phyloP scores from a whole-genome alignment of 1,284 basidiomycete genomes.

The Volvariella surrecta region DNA sequence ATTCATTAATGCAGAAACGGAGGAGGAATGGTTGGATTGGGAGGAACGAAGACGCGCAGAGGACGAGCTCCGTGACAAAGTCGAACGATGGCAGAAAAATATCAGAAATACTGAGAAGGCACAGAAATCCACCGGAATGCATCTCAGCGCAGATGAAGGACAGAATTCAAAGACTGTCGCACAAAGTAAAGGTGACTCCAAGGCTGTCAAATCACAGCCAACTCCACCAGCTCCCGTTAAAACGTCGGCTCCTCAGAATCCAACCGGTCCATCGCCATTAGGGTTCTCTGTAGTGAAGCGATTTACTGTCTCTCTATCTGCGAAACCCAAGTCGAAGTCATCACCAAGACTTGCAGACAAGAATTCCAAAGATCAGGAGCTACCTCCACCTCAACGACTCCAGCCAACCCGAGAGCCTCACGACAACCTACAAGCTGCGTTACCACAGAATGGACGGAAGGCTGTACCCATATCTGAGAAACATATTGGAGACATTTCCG shows the following conservation, averaged over 20 bases:
- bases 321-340: slow-evolving; percentile 12
- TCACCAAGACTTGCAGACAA: too few relatives aligned
- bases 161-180: neutral
- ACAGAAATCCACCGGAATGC: too few relatives aligned
- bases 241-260: slow-evolving; percentile 5
- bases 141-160: neutral
- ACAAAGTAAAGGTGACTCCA: slow-evolving; percentile 2
- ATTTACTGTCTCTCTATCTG: slow-evolving; percentile 10
- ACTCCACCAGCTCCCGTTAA: slow-evolving; percentile 3
- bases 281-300: slow-evolving; percentile 22
- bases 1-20: slow-evolving; percentile 19
- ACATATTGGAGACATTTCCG: slow-evolving; percentile 9
- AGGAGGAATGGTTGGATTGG: slow-evolving; percentile 19
- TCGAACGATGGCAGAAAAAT: slow-evolving; percentile 20
- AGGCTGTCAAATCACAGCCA: neutral
- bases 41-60: slow-evolving; percentile 16
- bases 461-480: neutral
- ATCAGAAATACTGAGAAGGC: slow-evolving; percentile 7
- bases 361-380: too few relatives aligned
- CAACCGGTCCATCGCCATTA: slow-evolving; percentile 12
- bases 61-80: slow-evolving; percentile 17
- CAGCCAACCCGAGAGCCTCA: too few relatives aligned
- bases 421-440: too few relatives aligned
- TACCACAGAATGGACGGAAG: too few relatives aligned
- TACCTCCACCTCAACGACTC: too few relatives aligned